Evolutionary conservation across 805 yeast genomes (phyloP).

Genomic region (Pichia kluyveri): DNA sequence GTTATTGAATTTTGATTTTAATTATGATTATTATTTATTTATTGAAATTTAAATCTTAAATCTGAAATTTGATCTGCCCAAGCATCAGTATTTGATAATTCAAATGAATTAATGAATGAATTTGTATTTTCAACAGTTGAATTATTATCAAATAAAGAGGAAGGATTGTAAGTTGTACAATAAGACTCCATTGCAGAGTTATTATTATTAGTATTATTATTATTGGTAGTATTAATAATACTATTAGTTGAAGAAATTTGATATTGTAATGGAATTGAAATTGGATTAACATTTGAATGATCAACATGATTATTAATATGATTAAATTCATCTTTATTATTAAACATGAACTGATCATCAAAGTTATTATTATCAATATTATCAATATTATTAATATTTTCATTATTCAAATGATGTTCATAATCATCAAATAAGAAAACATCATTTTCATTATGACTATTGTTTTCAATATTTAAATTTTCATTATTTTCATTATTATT

Average conservation of each 20-base stretch:
- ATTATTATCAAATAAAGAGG: slow-evolving; percentile 12
- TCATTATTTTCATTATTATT: slow-evolving; percentile 7
- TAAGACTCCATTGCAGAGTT: slow-evolving; percentile 6
- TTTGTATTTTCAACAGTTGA: background rate
- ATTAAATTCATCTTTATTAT: background rate
- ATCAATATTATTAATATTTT: background rate
- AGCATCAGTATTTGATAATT: background rate
- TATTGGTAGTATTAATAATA: background rate
- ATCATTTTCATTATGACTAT: slow-evolving; percentile 3
- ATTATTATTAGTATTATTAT: background rate
- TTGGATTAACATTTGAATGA: slow-evolving; percentile 10
- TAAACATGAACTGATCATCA: background rate
- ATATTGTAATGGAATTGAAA: slow-evolving; percentile 8
- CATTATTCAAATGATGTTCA: slow-evolving; percentile 3
- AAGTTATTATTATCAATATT: background rate
- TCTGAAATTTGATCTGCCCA: slow-evolving; percentile 6
- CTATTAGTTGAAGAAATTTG: background rate
- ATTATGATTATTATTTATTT: background rate
- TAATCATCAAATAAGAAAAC: slow-evolving; percentile 12
- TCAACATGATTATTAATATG: background rate
- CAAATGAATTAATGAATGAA: slow-evolving; percentile 10
- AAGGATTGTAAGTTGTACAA: slow-evolving; percentile 6
- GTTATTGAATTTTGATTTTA: background rate
- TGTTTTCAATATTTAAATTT: slow-evolving; percentile 1
- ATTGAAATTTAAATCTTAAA: slow-evolving; percentile 5